Percentiles rank a stretch among this genome's conserved stretches.
Conservation (phyloP, 768 basidiomycete species). For the Rhizopogon roseolus region DNA sequence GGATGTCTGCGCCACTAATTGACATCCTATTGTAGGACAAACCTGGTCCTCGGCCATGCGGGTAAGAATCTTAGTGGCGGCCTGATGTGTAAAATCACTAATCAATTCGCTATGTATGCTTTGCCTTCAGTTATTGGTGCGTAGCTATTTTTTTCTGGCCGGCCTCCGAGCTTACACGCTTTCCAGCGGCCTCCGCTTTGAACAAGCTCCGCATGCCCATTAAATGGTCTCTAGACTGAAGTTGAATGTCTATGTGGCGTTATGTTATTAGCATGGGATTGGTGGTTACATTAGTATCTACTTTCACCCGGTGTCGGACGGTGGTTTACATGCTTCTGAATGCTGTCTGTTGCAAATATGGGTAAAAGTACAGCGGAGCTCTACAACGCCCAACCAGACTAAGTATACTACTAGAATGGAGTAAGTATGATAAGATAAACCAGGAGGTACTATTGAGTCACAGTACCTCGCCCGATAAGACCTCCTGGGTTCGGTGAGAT, state of each 20-base stretch:
- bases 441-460: slow-evolving; percentile 12
- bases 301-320: background rate
- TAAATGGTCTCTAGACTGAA: slow-evolving; percentile 1
- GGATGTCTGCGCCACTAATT: background rate
- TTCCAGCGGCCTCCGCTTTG: slow-evolving; percentile 81
- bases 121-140: slow-evolving; percentile 42
- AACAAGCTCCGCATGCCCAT: slow-evolving; percentile 69
- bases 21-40: slow-evolving; percentile 57
- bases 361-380: slow-evolving; percentile 27
- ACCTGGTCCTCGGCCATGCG: slow-evolving; percentile 82
- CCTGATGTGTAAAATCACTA: background rate
- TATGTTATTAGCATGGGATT: background rate
- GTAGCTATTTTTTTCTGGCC: slow-evolving; percentile 9
- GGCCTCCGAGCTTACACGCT: background rate
- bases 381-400: slow-evolving; percentile 24
- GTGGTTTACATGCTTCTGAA: slow-evolving; percentile 4
- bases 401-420: slow-evolving; percentile 29
- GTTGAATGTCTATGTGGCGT: no score
- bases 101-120: slow-evolving; percentile 3
- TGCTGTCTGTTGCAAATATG: slow-evolving; percentile 19
- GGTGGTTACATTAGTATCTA: background rate
- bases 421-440: slow-evolving; percentile 26
- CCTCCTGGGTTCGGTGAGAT: slow-evolving; percentile 9
- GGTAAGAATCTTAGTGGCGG: slow-evolving; percentile 49
- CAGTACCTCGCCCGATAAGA: slow-evolving; percentile 3